Evolutionary conservation across 306 rosid species (phyloP).

Genomic region (Alnus glutinosa): DNA sequence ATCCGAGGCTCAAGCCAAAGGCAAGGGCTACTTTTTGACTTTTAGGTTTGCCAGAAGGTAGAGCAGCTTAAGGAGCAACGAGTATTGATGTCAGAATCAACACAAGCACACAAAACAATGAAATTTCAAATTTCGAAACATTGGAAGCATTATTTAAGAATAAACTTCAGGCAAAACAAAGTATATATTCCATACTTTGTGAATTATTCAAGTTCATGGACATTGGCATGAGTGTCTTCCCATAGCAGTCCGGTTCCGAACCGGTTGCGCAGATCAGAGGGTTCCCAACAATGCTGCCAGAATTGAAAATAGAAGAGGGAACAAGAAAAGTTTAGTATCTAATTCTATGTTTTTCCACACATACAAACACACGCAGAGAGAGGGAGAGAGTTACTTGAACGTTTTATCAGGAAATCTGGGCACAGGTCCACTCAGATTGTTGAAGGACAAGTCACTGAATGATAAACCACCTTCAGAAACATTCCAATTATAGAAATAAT

Average conservation of each 20-base stretch:
- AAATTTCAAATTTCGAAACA: neutral
- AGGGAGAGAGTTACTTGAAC: slow-evolving; percentile 58
- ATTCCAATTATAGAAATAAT: slow-evolving; percentile 15
- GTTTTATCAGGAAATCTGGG: slow-evolving; percentile 92
- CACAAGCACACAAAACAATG: slow-evolving; percentile 7
- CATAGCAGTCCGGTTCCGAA: slow-evolving; percentile 77
- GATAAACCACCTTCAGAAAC: slow-evolving; percentile 28
- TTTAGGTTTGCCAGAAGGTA: slow-evolving; percentile 53
- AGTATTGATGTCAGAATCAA: slow-evolving; percentile 35
- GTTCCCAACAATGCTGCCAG: slow-evolving; percentile 84
- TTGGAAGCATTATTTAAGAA: neutral
- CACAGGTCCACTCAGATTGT: slow-evolving; percentile 82
- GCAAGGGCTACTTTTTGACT: slow-evolving; percentile 76
- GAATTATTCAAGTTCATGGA: slow-evolving; percentile 83
- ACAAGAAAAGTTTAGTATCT: neutral
- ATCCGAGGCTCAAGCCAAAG: slow-evolving; percentile 84
- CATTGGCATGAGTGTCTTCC: slow-evolving; percentile 79
- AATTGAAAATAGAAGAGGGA: neutral
- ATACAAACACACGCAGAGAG: slow-evolving; percentile 6
- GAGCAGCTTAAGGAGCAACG: slow-evolving; percentile 53
- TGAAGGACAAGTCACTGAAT: slow-evolving; percentile 85
- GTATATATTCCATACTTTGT: slow-evolving; percentile 44
- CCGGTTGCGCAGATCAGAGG: slow-evolving; percentile 82
- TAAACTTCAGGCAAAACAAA: neutral
- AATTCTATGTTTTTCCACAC: slow-evolving; percentile 23